These are phyloP conservation scores for Pistacia atlantica DNA, from an alignment of 345 rosid genomes.

Conservation along the genomic window DNA sequence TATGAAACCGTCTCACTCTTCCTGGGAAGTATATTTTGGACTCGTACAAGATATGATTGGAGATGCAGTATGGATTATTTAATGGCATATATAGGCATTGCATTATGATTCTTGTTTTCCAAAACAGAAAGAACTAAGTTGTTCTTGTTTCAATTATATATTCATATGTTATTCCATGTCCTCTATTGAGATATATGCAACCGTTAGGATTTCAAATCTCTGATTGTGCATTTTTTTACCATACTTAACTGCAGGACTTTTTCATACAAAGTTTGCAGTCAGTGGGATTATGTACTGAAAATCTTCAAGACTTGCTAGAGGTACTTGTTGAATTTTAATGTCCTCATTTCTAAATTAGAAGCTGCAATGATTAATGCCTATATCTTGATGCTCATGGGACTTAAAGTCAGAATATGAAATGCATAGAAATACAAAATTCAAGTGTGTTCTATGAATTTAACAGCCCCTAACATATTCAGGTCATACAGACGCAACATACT, in stretches of 20 bases:
- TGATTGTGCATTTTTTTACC: conserved; percentile 20
- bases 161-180: conserved; percentile 9
- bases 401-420: conserved; percentile 4
- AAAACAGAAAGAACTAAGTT: conserved; percentile 1
- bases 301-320: conserved; percentile 82
- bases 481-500: conserved; percentile 61
- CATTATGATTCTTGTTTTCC: not conserved
- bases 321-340: conserved; percentile 36
- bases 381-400: not conserved
- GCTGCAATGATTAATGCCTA: not conserved
- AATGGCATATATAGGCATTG: not conserved
- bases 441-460: conserved; percentile 21
- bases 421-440: not conserved
- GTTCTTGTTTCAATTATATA: not conserved
- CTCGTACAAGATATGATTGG: not conserved
- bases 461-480: conserved; percentile 47
- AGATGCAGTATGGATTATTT: not conserved
- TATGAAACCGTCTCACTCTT: not conserved
- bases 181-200: conserved; percentile 19
- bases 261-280: conserved; percentile 92
- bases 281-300: conserved; percentile 72
- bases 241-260: conserved; percentile 64
- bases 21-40: not conserved
- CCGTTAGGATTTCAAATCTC: conserved; percentile 6
- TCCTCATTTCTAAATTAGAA: conserved; percentile 7